Evolutionary conservation across 805 yeast species (phyloP).

Genomic region (Yamadazyma endophytica): DNA sequence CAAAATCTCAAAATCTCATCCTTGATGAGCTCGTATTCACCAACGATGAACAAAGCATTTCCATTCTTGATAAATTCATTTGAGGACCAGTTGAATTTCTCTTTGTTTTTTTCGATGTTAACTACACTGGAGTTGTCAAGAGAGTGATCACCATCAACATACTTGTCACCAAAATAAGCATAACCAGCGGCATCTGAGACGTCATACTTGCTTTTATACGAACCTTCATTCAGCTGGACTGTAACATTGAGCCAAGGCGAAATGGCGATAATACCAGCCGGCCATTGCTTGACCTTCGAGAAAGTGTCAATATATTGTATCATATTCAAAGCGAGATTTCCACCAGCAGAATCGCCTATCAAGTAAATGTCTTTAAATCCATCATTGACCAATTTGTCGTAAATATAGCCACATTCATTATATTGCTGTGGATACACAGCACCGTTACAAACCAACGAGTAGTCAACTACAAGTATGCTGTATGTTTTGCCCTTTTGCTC

Average conservation of each 20-base stretch:
- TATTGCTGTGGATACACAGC: slow-evolving; percentile 26
- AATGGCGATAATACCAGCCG: slow-evolving; percentile 16
- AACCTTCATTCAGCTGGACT: slow-evolving; percentile 6
- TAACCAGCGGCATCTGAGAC: slow-evolving; percentile 1
- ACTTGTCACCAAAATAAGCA: slow-evolving; percentile 2
- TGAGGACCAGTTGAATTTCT: slow-evolving; percentile 10
- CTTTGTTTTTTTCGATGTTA: slow-evolving; percentile 18
- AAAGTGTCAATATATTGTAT: slow-evolving; percentile 9
- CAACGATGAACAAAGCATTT: slow-evolving; percentile 17
- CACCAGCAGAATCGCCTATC: slow-evolving; percentile 41
- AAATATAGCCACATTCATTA: slow-evolving; percentile 22
- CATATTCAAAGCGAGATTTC: slow-evolving; percentile 19
- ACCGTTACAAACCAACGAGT: slow-evolving; percentile 24
- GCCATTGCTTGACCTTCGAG: slow-evolving; percentile 25
- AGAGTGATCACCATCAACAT: slow-evolving; percentile 23
- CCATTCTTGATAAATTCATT: slow-evolving; percentile 16
- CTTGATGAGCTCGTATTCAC: slow-evolving; percentile 28
- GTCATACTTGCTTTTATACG: slow-evolving; percentile 10
- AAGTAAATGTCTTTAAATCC: slow-evolving; percentile 23
- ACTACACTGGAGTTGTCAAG: slow-evolving; percentile 24
- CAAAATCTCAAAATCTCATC: slow-evolving; percentile 20
- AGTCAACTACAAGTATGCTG: slow-evolving; percentile 25
- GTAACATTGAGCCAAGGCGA: slow-evolving; percentile 31
- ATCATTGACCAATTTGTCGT: slow-evolving; percentile 15
- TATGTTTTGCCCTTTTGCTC: slow-evolving; percentile 8